A percentile compares a stretch with the other conserved stretches of the same genome.
These are phyloP conservation scores for Komagataella mondaviorum DNA, from an alignment of 805 yeast species.

Conservation along the genomic window DNA sequence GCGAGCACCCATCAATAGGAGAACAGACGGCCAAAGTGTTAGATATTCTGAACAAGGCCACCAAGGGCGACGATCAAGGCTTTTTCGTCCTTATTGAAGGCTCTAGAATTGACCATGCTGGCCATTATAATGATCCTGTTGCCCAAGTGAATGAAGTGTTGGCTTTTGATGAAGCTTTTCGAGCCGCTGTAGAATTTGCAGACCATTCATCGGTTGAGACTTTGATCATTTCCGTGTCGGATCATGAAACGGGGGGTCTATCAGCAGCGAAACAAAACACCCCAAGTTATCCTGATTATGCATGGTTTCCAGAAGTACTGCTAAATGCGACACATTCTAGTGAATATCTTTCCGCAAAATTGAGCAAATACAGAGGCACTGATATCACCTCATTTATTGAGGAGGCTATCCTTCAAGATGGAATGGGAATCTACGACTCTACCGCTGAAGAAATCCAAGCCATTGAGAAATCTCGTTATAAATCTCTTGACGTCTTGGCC, in stretches of 20 bases:
- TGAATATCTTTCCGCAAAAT: conserved; percentile 43
- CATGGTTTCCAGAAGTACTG: conserved; percentile 77
- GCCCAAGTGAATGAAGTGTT: conserved; percentile 87
- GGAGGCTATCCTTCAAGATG: conserved; percentile 41
- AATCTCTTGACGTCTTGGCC: conserved; percentile 37
- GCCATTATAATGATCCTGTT: conserved; percentile 88
- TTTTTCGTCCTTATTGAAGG: conserved; percentile 85
- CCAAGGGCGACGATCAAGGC: conserved; percentile 65
- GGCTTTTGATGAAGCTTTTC: conserved; percentile 75
- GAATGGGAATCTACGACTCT: conserved; percentile 53
- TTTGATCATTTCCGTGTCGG: conserved; percentile 69
- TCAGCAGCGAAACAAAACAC: conserved; percentile 74
- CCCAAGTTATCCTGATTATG: conserved; percentile 64
- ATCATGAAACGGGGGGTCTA: conserved; percentile 94
- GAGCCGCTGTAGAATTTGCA: conserved; percentile 60
- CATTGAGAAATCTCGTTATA: conserved; percentile 20
- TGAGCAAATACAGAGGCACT: conserved; percentile 21
- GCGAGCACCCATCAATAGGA: conserved; percentile 58
- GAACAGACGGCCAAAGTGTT: conserved; percentile 72
- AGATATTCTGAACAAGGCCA: conserved; percentile 49
- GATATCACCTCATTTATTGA: conserved; percentile 31
- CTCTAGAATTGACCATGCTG: conserved; percentile 90
- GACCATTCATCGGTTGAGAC: conserved; percentile 63
- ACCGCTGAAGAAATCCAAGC: conserved; percentile 36
- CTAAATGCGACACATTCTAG: conserved; percentile 64